phyloP scores from a whole-genome alignment of 768 basidiomycete genomes.

The Leccinum boreale region DNA sequence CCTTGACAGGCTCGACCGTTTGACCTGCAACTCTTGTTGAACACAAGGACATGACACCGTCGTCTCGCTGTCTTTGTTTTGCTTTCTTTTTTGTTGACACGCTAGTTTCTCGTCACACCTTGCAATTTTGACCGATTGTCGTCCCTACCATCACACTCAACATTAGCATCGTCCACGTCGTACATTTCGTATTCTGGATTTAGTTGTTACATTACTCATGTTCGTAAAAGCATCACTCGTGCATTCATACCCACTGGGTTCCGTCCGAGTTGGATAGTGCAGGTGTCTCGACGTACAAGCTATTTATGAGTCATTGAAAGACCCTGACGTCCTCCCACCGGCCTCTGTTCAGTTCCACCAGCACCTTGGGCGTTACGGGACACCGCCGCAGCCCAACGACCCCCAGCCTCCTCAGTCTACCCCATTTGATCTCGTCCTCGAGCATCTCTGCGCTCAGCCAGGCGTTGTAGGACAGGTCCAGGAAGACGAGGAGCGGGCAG shows the following conservation, averaged over 20 bases:
- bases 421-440: constrained; percentile 53
- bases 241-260: not conserved
- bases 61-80: not conserved
- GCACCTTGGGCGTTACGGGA: constrained; percentile 39
- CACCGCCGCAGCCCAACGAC: constrained; percentile 59
- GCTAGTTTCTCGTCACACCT: not conserved
- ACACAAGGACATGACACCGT: constrained; percentile 40
- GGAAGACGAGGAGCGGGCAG: constrained; percentile 58
- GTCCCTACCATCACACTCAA: not conserved
- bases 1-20: constrained; percentile 45
- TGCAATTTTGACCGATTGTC: not conserved
- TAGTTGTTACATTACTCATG: constrained; percentile 28
- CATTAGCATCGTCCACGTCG: constrained; percentile 16
- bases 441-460: constrained; percentile 42
- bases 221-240: constrained; percentile 14
- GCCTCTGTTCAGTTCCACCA: constrained; percentile 49
- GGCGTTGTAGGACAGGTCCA: constrained; percentile 68
- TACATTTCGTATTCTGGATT: constrained; percentile 13
- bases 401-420: constrained; percentile 46
- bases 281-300: not conserved
- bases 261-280: not conserved
- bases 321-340: constrained; percentile 65
- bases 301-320: constrained; percentile 33
- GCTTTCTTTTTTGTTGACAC: not conserved
- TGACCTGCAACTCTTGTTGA: constrained; percentile 51